A percentile compares a stretch with the other conserved stretches of the same genome.
Evolutionary conservation across 78 protist genomes (phyloP).

Genomic region (Dictyostelium intermedium): DNA sequence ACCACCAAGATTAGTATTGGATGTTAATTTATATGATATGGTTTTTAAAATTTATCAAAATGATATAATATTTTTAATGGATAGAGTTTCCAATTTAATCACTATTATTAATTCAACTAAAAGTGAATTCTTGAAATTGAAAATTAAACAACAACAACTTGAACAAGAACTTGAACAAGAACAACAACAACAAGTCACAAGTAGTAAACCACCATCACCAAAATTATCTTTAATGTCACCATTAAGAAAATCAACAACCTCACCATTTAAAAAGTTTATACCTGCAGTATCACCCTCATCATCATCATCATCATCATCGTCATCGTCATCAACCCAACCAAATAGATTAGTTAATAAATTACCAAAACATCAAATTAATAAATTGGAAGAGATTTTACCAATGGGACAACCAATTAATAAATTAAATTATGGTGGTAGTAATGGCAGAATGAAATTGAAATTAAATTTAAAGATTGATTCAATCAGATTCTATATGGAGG

Average conservation of each 20-base stretch:
- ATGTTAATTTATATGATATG: neutral
- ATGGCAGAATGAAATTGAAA: slow-evolving; percentile 13
- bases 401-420: neutral
- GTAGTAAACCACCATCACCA: neutral
- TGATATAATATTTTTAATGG: slow-evolving; percentile 7
- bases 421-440: neutral
- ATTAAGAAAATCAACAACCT: slow-evolving; percentile 25
- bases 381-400: neutral
- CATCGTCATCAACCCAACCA: neutral
- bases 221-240: slow-evolving; percentile 29
- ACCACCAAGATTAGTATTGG: neutral
- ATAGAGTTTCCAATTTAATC: neutral
- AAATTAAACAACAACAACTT: neutral
- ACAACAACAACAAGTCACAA: neutral
- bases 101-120: neutral
- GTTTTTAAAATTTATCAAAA: neutral
- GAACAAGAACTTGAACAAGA: neutral
- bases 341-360: neutral
- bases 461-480: slow-evolving; percentile 25
- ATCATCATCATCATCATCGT: neutral
- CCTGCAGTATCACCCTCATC: neutral
- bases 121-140: neutral
- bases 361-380: neutral
- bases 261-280: slow-evolving; percentile 21
- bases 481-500: neutral